Evolutionary conservation across 2,329 filamentous ascomycete genomes (phyloP).

Genomic region (Colletotrichum agaves): DNA sequence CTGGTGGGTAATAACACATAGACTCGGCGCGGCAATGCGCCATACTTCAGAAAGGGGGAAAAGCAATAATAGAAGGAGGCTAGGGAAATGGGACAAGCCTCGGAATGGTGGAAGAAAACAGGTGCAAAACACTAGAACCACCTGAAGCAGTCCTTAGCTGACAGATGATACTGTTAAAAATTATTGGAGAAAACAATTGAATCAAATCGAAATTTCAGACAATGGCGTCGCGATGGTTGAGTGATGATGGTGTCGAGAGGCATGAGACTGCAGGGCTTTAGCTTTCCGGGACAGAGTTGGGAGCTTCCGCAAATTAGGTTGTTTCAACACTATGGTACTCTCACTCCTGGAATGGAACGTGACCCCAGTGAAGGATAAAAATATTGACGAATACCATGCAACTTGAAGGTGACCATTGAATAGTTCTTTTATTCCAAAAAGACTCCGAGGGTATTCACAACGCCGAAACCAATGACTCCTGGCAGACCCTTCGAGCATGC

Average conservation of each 20-base stretch:
- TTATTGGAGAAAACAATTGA: slow-evolving; percentile 3
- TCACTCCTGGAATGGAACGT: no score
- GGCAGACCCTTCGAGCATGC: background rate
- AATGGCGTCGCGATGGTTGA: background rate
- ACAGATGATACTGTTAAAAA: background rate
- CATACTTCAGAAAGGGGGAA: background rate
- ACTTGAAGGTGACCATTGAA: no score
- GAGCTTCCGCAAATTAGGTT: no score
- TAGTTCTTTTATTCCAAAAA: background rate
- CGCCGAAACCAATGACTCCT: slow-evolving; percentile 11
- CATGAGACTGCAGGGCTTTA: background rate
- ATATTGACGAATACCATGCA: no score
- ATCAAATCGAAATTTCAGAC: slow-evolving; percentile 4
- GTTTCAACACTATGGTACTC: no score
- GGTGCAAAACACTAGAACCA: background rate
- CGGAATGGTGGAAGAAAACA: background rate
- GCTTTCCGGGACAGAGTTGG: background rate
- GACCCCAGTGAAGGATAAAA: no score
- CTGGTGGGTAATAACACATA: slow-evolving; percentile 28
- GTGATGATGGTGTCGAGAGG: background rate
- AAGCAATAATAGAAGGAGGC: slow-evolving; percentile 26
- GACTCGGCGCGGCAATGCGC: slow-evolving; percentile 28
- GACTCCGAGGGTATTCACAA: slow-evolving; percentile 1
- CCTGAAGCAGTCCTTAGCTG: slow-evolving; percentile 9
- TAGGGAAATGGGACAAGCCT: background rate